These are phyloP conservation scores for Actinomucor elegans DNA, from an alignment of 371 early-diverging fungal species.

Conservation along the genomic window DNA sequence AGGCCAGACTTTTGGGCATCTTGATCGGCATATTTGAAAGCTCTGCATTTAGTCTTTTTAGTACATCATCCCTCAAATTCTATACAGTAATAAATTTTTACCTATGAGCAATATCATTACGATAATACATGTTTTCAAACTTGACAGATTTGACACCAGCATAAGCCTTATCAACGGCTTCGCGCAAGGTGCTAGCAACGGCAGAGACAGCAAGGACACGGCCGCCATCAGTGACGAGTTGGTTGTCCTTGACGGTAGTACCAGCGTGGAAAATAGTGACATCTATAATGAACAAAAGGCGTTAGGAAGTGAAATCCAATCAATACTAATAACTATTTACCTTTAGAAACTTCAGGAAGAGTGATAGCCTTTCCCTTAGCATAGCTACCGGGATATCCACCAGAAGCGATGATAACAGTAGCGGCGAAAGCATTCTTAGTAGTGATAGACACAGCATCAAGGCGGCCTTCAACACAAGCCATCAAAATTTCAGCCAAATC, in stretches of 20 bases:
- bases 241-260: conserved; percentile 56
- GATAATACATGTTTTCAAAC: conserved; percentile 85
- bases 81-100: too few relatives aligned
- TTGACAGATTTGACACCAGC: conserved; percentile 62
- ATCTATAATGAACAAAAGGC: conserved; percentile 29
- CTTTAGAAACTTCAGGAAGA: conserved; percentile 37
- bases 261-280: conserved; percentile 93
- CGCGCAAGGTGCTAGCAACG: conserved; percentile 66
- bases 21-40: conserved; percentile 58
- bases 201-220: conserved; percentile 94
- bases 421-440: conserved; percentile 80
- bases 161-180: conserved; percentile 80
- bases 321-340: conserved; percentile 5
- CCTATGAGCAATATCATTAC: conserved; percentile 91
- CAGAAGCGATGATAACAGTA: conserved; percentile 90
- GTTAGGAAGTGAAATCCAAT: too few relatives aligned
- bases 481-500: conserved; percentile 89
- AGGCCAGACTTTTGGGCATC: conserved; percentile 46
- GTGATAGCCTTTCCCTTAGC: conserved; percentile 79
- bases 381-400: conserved; percentile 91
- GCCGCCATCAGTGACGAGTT: conserved; percentile 89
- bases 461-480: conserved; percentile 85
- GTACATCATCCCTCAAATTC: too few relatives aligned
- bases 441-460: conserved; percentile 83
- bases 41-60: conserved; percentile 34